A percentile compares a stretch with the other conserved stretches of the same genome.
phyloP scores from a whole-genome alignment of 176 grass and related monocot genomes.

The Ananas comosus region DNA sequence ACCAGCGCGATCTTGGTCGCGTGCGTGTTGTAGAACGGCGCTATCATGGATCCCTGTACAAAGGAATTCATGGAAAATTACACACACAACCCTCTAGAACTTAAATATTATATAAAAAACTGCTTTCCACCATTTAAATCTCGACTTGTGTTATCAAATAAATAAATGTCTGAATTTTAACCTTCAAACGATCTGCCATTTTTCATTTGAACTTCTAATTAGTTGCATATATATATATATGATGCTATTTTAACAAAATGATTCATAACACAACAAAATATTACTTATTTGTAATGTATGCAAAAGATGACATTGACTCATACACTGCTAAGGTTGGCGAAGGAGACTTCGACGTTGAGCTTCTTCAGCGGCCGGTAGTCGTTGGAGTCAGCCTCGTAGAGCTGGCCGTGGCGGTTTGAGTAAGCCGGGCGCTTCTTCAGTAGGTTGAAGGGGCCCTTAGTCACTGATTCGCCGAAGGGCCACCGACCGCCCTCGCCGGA shows the following conservation, averaged over 20 bases:
- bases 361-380: constrained; percentile 44
- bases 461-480: constrained; percentile 27
- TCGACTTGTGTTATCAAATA: neutral
- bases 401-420: constrained; percentile 50
- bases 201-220: too few relatives aligned
- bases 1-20: constrained; percentile 53
- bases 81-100: neutral
- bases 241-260: neutral
- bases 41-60: constrained; percentile 67
- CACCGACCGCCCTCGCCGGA: constrained; percentile 32
- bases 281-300: neutral
- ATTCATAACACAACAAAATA: neutral
- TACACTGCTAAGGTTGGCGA: constrained; percentile 51
- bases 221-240: neutral
- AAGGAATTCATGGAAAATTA: neutral
- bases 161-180: neutral
- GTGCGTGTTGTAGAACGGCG: constrained; percentile 49
- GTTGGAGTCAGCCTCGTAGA: constrained; percentile 53
- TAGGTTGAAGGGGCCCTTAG: constrained; percentile 34
- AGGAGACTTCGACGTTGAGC: constrained; percentile 45
- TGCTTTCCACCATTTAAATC: neutral
- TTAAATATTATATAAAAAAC: neutral
- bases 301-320: neutral
- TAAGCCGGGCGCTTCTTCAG: constrained; percentile 39
- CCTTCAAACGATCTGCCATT: too few relatives aligned